Conservation (phyloP, 108 stramenopile species). For the Tribonema minus region DNA sequence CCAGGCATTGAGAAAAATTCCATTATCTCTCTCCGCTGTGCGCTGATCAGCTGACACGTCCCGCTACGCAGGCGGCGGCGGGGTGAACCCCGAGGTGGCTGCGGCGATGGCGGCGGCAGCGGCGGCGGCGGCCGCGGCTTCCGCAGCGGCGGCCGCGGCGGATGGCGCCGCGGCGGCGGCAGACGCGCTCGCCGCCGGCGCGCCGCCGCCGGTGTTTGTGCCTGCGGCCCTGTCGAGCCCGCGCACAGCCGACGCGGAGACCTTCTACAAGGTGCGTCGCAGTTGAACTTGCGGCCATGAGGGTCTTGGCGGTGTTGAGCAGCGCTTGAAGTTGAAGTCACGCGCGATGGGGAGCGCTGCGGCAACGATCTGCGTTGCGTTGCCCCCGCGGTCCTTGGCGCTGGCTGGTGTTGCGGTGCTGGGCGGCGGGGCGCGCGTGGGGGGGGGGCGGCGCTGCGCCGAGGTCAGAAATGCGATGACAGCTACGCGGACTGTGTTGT, state of each 20-base stretch:
- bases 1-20: too few species aligned
- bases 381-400: too few species aligned
- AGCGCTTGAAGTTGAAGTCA: background rate
- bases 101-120: background rate
- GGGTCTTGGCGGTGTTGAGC: background rate
- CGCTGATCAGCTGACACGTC: too few species aligned
- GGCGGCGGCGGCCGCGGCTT: background rate
- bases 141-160: background rate
- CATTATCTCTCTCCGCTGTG: too few species aligned
- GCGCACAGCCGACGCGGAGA: background rate
- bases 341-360: background rate
- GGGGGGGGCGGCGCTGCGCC: too few species aligned
- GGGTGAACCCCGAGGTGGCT: background rate
- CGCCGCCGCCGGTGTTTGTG: background rate
- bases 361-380: too few species aligned
- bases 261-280: background rate
- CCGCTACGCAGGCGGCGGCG: background rate
- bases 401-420: too few species aligned
- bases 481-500: too few species aligned
- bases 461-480: too few species aligned
- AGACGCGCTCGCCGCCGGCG: background rate
- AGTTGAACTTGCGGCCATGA: background rate
- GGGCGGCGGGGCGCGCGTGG: too few species aligned
- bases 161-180: background rate
- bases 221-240: background rate